Percentiles rank a stretch among this genome's conserved stretches.
phyloP scores from a whole-genome alignment of 2,329 filamentous ascomycete genomes.

The Paecilomyces niveus region DNA sequence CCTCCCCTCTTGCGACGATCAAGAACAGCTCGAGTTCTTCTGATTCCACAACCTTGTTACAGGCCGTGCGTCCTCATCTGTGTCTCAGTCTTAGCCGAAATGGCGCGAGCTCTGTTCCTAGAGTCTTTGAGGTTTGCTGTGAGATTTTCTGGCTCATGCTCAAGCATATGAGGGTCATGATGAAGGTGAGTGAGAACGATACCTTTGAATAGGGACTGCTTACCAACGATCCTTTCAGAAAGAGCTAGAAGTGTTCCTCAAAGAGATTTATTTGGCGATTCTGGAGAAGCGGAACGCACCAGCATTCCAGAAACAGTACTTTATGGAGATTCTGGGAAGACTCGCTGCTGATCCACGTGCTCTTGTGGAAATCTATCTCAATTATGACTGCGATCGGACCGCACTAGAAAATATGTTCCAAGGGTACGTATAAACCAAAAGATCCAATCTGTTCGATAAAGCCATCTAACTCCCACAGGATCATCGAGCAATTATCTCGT shows the following conservation, averaged over 20 bases:
- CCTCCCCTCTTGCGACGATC: constrained; percentile 85
- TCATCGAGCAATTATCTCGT: constrained; percentile 88
- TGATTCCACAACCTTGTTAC: constrained; percentile 75
- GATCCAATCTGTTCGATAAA: not conserved
- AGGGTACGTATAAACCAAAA: constrained; percentile 30
- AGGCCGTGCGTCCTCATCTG: constrained; percentile 94
- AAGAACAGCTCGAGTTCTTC: constrained; percentile 83
- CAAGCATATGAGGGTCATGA: constrained; percentile 82
- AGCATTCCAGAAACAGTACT: constrained; percentile 83
- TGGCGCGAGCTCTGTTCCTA: constrained; percentile 83
- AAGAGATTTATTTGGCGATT: constrained; percentile 92
- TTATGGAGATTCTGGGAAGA: constrained; percentile 76
- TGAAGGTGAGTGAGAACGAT: constrained; percentile 59
- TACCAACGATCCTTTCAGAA: constrained; percentile 48
- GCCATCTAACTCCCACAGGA: constrained; percentile 35
- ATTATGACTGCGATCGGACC: constrained; percentile 94
- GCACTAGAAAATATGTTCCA: constrained; percentile 96
- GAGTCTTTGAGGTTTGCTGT: constrained; percentile 89
- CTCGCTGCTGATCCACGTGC: constrained; percentile 80
- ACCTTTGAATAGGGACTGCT: no score
- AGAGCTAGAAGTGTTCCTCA: constrained; percentile 95
- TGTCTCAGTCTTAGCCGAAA: constrained; percentile 93
- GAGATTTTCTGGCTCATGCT: constrained; percentile 99
- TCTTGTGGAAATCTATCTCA: constrained; percentile 90
- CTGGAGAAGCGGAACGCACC: constrained; percentile 82